Conservation (phyloP, 805 yeast genomes). For the Cyberlindnera xylosilytica region DNA sequence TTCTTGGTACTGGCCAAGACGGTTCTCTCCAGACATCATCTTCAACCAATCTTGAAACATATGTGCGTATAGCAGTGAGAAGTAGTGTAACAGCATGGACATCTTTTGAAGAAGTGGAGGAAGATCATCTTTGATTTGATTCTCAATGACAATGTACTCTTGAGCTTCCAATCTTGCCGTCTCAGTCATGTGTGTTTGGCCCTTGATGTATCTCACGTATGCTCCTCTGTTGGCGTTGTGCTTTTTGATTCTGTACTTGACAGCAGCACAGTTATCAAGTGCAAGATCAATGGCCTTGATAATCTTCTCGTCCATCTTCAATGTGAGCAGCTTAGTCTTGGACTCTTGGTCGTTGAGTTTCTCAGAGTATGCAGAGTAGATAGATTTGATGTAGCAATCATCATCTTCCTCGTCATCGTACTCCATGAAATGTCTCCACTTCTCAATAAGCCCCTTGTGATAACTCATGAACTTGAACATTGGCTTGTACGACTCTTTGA, state of each 20-base stretch:
- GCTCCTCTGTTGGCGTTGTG: constrained; percentile 32
- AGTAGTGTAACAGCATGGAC: constrained; percentile 15
- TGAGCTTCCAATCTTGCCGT: constrained; percentile 17
- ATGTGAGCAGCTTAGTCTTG: constrained; percentile 26
- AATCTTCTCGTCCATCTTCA: constrained; percentile 28
- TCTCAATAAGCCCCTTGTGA: constrained; percentile 20
- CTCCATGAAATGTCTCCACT: constrained; percentile 32
- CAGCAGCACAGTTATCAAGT: constrained; percentile 25
- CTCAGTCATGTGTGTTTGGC: constrained; percentile 2
- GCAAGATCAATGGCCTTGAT: constrained; percentile 28
- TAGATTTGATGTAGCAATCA: constrained; percentile 25
- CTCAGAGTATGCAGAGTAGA: constrained; percentile 28
- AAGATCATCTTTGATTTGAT: constrained; percentile 29
- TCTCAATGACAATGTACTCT: constrained; percentile 21
- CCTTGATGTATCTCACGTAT: constrained; percentile 24
- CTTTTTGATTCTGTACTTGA: constrained; percentile 28
- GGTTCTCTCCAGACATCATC: constrained; percentile 29
- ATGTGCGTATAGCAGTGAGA: constrained; percentile 24
- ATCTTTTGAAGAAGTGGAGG: constrained; percentile 27
- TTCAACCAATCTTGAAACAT: constrained; percentile 29
- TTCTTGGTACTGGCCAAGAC: constrained; percentile 27
- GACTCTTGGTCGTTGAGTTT: constrained; percentile 28
- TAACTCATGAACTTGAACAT: constrained; percentile 9
- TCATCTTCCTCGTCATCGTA: constrained; percentile 20
- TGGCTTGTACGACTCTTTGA: constrained; percentile 15